Conservation (phyloP, 768 basidiomycete species). For the Naganishia onofrii region DNA sequence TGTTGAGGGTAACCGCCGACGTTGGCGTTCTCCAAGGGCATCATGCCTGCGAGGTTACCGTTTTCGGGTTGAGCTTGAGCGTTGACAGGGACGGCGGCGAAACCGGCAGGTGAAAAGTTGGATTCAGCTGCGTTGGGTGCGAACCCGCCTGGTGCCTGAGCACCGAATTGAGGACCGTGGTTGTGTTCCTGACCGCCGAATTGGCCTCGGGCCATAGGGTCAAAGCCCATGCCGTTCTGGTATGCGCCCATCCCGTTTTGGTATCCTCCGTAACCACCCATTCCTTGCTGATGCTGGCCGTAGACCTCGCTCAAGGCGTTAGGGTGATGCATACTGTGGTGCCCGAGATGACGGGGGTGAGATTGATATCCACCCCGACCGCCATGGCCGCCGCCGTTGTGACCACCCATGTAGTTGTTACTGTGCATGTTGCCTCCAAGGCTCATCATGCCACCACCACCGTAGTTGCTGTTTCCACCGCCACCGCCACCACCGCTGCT, state of each 20-base stretch:
- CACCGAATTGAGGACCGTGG: conserved; percentile 15
- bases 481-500: conserved; percentile 37
- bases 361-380: conserved; percentile 32
- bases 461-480: conserved; percentile 35
- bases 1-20: conserved; percentile 26
- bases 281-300: conserved; percentile 36
- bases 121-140: conserved; percentile 15
- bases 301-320: conserved; percentile 53
- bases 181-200: conserved; percentile 23
- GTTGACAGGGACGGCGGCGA: conserved; percentile 5
- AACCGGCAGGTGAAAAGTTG: conserved; percentile 15
- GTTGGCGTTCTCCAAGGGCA: conserved; percentile 29
- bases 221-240: conserved; percentile 25
- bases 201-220: conserved; percentile 30
- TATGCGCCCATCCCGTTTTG: conserved; percentile 31
- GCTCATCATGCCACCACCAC: conserved; percentile 33
- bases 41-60: conserved; percentile 20
- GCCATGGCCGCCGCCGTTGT: conserved; percentile 13
- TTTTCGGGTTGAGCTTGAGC: conserved; percentile 20
- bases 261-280: conserved; percentile 30
- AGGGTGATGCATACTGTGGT: conserved; percentile 51
- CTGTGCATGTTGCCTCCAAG: conserved; percentile 32
- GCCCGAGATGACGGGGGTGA: conserved; percentile 45
- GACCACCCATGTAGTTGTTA: conserved; percentile 32
- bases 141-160: conserved; percentile 17